Percentiles rank a stretch among this genome's conserved stretches.
Evolutionary conservation across 1,139 yeast species (phyloP).

Genomic region (Scheffersomyces parashehatae): DNA sequence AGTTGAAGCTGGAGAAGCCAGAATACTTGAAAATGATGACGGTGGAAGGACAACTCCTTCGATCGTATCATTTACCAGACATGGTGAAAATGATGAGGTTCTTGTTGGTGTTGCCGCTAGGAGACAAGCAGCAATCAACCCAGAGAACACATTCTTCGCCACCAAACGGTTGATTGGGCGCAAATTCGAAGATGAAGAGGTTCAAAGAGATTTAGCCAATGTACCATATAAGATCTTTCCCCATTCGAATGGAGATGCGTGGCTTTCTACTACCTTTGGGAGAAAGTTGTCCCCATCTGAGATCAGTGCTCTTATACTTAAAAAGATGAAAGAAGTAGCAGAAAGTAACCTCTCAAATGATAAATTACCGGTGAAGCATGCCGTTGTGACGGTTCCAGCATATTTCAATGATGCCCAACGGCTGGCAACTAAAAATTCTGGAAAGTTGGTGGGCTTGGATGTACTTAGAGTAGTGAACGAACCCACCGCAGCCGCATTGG

Average conservation of each 20-base stretch:
- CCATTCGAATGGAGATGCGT: conserved; percentile 62
- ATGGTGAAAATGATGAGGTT: conserved; percentile 25
- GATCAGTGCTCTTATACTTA: conserved; percentile 52
- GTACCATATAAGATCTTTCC: conserved; percentile 58
- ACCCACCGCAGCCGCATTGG: conserved; percentile 82
- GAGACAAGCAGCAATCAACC: conserved; percentile 65
- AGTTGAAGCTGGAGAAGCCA: conserved; percentile 51
- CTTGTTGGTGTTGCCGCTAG: conserved; percentile 64
- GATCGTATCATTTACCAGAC: conserved; percentile 56
- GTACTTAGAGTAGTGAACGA: conserved; percentile 73
- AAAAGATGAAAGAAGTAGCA: conserved; percentile 59
- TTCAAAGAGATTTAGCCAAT: conserved; percentile 56
- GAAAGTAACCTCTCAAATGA: conserved; percentile 41
- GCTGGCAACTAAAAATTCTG: conserved; percentile 75
- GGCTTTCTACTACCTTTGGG: conserved; percentile 46
- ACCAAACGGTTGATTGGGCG: conserved; percentile 76
- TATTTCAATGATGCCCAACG: conserved; percentile 79
- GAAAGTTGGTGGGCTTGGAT: conserved; percentile 64
- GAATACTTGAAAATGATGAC: conserved; percentile 65
- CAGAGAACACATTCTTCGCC: conserved; percentile 70
- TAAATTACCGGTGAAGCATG: conserved; percentile 44
- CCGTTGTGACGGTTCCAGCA: conserved; percentile 81
- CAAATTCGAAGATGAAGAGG: conserved; percentile 61
- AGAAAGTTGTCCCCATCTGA: conserved; percentile 53
- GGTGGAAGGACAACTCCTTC: conserved; percentile 77